Percentiles rank a stretch among this genome's conserved stretches.
phyloP scores from a whole-genome alignment of 164 flowering plant genomes.

The Berberis thunbergii region DNA sequence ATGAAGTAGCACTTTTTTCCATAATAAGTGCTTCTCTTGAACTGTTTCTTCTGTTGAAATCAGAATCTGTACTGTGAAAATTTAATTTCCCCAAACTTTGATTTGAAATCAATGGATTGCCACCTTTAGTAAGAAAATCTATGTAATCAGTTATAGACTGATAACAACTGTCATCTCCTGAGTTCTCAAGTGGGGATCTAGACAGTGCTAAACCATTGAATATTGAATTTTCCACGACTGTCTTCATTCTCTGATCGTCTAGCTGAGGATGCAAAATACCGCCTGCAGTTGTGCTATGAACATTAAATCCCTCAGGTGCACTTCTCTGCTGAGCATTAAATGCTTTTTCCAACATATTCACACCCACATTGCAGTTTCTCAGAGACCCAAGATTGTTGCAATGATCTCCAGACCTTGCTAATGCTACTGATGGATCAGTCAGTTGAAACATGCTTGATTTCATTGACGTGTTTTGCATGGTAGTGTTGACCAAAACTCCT shows the following conservation, averaged over 20 bases:
- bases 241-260: constrained; percentile 9
- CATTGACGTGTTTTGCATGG: constrained; percentile 15
- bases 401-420: constrained; percentile 18
- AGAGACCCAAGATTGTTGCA: constrained; percentile 11
- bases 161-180: constrained; percentile 15
- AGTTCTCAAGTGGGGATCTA: constrained; percentile 9
- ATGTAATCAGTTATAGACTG: constrained; percentile 21
- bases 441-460: constrained; percentile 19
- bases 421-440: constrained; percentile 22
- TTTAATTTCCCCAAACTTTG: constrained; percentile 16
- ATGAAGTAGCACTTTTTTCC: constrained; percentile 25
- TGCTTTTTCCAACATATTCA: constrained; percentile 9
- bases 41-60: constrained; percentile 11
- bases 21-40: constrained; percentile 15
- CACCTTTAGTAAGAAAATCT: constrained; percentile 18
- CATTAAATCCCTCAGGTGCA: constrained; percentile 13
- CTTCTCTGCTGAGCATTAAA: constrained; percentile 14
- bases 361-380: constrained; percentile 12
- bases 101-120: constrained; percentile 13
- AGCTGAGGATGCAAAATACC: constrained; percentile 11
- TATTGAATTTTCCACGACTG: constrained; percentile 9
- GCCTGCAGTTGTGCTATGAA: constrained; percentile 15
- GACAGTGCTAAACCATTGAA: constrained; percentile 12
- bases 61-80: constrained; percentile 12
- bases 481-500: constrained; percentile 22